Evolutionary conservation across 805 yeast genomes (phyloP), one percentile per base, ranked within the genome.

Genomic region (Wickerhamomyces chambardii): DNA sequence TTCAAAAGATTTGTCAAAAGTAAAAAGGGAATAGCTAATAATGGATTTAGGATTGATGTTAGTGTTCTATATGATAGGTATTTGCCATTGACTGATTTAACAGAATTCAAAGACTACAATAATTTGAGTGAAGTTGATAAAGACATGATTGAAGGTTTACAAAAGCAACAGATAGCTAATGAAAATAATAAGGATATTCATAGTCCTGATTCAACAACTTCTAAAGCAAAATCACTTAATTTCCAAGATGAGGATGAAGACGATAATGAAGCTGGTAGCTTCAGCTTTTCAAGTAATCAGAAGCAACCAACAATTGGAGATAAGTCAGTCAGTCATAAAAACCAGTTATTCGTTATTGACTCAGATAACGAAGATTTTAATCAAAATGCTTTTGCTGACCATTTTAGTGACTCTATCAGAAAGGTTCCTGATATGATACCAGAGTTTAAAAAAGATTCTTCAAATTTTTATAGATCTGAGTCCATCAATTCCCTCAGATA

Each of bases 1-100:
- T 66, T 59, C 40, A 67, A 67, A 36, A 50, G 40, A 5, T 67
- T 67, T 47, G 53, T 51, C 3, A 64, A 63, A 34, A 43, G 41
- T 18, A 38, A 53, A 36, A 46, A 43, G 14, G 32, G 17, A 12
- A 16, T 7, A 14, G 15, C 14, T 10, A 17, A n/a, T 17, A 8
- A 5, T 12, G 24, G 15, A 8, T 11, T 12, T 25, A 30, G 9
- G 24, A n/a, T 36, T 11, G 50, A 47, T n/a, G 50, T 42, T 17
- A 45, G 42, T 24, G 38, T 31, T 11, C 33, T 29, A 11, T 36
- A 32, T 14, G 33, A 31, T 10, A 12, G 28, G 22, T n/a, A 27
- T 17, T 17, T 12, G n/a, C 30, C 17, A 27, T 17, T 17, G 7
- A 28, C 18, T 6, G 29, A 28, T 19, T 6, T 12, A 12, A 5